A percentile compares a stretch with the other conserved stretches of the same genome.
Conservation (phyloP, 2,329 filamentous ascomycete genomes). For the Fusarium buharicum region DNA sequence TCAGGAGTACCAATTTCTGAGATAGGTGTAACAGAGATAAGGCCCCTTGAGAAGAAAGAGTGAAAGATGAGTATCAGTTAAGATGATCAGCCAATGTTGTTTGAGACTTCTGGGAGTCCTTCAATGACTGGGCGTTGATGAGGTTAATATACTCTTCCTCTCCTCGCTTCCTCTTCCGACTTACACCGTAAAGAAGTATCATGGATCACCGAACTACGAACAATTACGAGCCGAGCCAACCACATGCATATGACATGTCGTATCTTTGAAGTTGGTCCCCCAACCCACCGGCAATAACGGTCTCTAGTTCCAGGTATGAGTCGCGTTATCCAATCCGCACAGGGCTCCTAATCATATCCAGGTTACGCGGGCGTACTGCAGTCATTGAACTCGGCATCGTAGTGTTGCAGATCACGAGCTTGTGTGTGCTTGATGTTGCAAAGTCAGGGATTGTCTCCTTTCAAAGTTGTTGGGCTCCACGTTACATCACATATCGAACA, state of each 20-base stretch:
- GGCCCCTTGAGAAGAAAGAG: too few relatives aligned
- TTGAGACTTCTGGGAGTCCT: too few relatives aligned
- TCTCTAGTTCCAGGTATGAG: background rate
- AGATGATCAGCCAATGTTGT: too few relatives aligned
- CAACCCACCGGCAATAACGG: background rate
- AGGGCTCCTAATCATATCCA: background rate
- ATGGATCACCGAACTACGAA: conserved; percentile 35
- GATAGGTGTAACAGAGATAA: too few relatives aligned
- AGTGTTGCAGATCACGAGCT: conserved; percentile 30
- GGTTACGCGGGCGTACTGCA: conserved; percentile 5
- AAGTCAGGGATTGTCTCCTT: too few relatives aligned
- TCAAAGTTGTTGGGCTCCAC: too few relatives aligned
- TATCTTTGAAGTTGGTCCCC: background rate
- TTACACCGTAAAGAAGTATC: conserved; percentile 20
- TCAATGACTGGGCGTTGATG: background rate
- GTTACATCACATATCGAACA: conserved; percentile 8
- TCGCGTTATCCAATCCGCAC: background rate
- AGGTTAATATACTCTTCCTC: conserved; percentile 27
- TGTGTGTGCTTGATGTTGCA: conserved; percentile 10
- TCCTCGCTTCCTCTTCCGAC: conserved; percentile 18
- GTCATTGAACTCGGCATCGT: conserved; percentile 17
- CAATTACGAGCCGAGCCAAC: conserved; percentile 10
- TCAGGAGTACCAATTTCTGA: too few relatives aligned
- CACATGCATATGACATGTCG: conserved; percentile 7
- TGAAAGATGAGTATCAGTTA: too few relatives aligned